Evolutionary conservation across 2,329 filamentous ascomycete genomes (phyloP).

Genomic region (Apiospora hydei): DNA sequence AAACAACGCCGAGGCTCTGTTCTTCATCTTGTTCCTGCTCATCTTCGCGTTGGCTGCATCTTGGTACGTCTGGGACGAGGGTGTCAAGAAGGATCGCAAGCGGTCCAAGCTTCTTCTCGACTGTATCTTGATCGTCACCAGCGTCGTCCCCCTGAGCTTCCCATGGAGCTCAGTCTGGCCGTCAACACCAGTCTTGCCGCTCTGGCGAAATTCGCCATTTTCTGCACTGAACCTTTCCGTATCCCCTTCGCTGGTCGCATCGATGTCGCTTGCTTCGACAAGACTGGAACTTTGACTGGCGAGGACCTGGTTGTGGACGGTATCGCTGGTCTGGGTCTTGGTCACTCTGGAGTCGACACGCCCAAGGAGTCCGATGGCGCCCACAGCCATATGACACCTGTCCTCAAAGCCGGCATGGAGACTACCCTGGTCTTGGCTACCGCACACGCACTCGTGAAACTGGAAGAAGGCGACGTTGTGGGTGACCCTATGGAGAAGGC

Average conservation of each 20-base stretch:
- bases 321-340: constrained; percentile 86
- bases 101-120: constrained; percentile 96
- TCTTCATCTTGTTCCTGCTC: constrained; percentile 96
- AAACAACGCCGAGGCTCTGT: constrained; percentile 93
- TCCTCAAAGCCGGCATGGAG: constrained; percentile 75
- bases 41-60: constrained; percentile 97
- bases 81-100: constrained; percentile 92
- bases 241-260: constrained; percentile 96
- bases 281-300: constrained; percentile 95
- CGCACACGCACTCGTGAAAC: constrained; percentile 92
- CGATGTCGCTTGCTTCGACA: constrained; percentile 97
- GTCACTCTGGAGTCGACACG: constrained; percentile 69
- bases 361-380: constrained; percentile 79
- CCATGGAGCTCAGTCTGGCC: constrained; percentile 96
- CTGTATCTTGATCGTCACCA: constrained; percentile 96
- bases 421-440: constrained; percentile 94
- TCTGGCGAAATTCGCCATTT: constrained; percentile 93
- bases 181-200: constrained; percentile 98
- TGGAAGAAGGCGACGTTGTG: constrained; percentile 96
- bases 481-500: constrained; percentile 99
- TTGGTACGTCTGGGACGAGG: constrained; percentile 99
- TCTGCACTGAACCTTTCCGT: constrained; percentile 98
- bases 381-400: constrained; percentile 78
- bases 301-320: constrained; percentile 97
- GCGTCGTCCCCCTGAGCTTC: constrained; percentile 96